These are phyloP conservation scores for Aegle marmelos DNA, from an alignment of 345 rosid species.

Conservation along the genomic window DNA sequence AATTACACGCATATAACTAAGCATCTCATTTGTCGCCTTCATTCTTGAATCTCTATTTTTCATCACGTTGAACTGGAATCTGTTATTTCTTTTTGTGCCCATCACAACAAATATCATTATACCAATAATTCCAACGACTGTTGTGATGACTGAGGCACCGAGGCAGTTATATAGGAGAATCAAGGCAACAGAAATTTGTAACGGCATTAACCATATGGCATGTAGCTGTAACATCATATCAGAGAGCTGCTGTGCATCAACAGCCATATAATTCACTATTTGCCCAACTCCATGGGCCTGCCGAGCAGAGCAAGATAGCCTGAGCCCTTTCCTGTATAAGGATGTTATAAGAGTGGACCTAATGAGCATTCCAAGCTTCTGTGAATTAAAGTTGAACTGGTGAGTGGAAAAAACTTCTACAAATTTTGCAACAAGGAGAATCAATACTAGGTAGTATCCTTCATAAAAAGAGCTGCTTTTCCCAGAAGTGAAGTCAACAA, in stretches of 20 bases:
- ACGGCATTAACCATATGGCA: constrained; percentile 87
- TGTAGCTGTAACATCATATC: constrained; percentile 97
- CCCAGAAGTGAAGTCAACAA: constrained; percentile 80
- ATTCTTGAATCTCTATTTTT: constrained; percentile 75
- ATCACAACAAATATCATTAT: constrained; percentile 47
- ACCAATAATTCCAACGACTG: constrained; percentile 50
- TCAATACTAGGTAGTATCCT: constrained; percentile 77
- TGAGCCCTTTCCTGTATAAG: constrained; percentile 72
- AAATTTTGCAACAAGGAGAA: constrained; percentile 70
- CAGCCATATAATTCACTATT: constrained; percentile 97
- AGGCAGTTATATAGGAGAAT: constrained; percentile 63
- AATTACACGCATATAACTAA: constrained; percentile 85
- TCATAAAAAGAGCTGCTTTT: constrained; percentile 64
- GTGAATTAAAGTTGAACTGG: constrained; percentile 85
- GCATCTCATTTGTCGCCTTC: constrained; percentile 96
- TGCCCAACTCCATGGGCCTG: constrained; percentile 95
- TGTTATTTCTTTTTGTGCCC: constrained; percentile 63
- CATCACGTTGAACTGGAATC: constrained; percentile 67
- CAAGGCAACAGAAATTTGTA: constrained; percentile 66
- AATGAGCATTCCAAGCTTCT: constrained; percentile 92
- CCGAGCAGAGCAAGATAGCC: constrained; percentile 76
- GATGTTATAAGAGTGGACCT: constrained; percentile 82
- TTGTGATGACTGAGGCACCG: constrained; percentile 54
- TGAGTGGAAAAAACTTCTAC: constrained; percentile 74
- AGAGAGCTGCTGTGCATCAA: constrained; percentile 93